Conservation (phyloP, 164 flowering plant genomes). For the Brasenia schreberi region DNA sequence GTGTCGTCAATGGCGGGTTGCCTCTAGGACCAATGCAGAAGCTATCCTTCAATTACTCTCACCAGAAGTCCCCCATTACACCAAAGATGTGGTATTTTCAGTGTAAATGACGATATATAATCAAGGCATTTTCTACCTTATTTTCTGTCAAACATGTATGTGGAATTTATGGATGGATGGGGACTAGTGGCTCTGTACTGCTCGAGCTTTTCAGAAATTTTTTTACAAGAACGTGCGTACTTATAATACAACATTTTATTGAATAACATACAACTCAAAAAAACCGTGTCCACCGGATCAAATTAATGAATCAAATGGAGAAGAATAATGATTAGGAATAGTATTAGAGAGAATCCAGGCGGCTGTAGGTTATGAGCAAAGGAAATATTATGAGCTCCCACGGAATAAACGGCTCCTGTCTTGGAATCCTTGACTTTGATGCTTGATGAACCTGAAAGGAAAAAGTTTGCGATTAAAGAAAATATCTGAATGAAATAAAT, state of each 20-base stretch:
- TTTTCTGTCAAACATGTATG: background rate
- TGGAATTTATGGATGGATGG: too few relatives aligned
- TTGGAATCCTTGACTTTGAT: conserved; percentile 59
- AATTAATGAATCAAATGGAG: background rate
- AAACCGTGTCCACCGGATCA: background rate
- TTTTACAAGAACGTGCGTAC: background rate
- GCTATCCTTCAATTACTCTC: conserved; percentile 32
- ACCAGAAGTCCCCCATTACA: conserved; percentile 19
- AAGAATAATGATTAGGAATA: background rate
- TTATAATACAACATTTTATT: background rate
- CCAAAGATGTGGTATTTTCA: conserved; percentile 28
- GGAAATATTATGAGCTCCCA: conserved; percentile 34
- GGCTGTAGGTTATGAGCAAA: background rate
- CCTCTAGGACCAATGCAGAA: conserved; percentile 34
- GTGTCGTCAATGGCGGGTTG: conserved; percentile 32
- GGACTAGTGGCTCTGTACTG: too few relatives aligned
- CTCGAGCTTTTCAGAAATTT: background rate
- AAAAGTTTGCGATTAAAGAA: background rate
- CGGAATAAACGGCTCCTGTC: conserved; percentile 51
- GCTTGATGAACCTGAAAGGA: conserved; percentile 58
- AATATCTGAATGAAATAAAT: too few relatives aligned
- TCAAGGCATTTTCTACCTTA: background rate
- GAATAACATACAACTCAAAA: too few relatives aligned
- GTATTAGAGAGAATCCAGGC: background rate
- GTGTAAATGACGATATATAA: conserved; percentile 20